These are phyloP conservation scores for Tilletiopsis washingtonensis DNA, from an alignment of 1,284 basidiomycete species.

Conservation along the genomic window DNA sequence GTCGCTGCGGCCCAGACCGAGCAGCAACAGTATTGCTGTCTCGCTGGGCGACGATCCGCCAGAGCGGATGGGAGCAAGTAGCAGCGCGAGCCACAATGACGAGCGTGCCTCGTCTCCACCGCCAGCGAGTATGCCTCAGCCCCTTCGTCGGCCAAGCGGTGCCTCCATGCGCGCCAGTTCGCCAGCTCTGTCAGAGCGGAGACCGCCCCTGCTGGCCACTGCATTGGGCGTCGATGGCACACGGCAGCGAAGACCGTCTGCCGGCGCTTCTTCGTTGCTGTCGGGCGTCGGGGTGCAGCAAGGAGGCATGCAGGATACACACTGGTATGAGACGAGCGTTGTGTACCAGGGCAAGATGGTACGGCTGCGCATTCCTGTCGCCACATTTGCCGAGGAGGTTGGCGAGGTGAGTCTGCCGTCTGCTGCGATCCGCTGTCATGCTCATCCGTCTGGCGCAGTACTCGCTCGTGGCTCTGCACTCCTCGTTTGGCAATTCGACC, in stretches of 20 bases:
- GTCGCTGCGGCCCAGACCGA: not conserved
- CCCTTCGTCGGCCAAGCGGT: not conserved
- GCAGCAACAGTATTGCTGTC: no score
- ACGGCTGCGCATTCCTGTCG: slow-evolving; percentile 30
- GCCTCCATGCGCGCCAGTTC: not conserved
- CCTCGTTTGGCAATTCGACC: slow-evolving; percentile 66
- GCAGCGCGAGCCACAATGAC: no score
- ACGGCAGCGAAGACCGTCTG: no score
- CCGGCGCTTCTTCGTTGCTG: no score
- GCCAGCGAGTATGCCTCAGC: no score
- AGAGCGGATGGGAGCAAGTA: no score
- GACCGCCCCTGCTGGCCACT: no score
- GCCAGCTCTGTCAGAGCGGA: not conserved
- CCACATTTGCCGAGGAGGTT: slow-evolving; percentile 66
- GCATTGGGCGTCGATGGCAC: no score
- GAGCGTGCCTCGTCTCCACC: not conserved
- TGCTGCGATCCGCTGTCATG: not conserved
- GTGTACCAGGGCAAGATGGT: slow-evolving; percentile 53
- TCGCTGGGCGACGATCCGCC: not conserved
- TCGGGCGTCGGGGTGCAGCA: no score
- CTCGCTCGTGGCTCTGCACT: slow-evolving; percentile 80
- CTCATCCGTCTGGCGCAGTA: slow-evolving; percentile 59
- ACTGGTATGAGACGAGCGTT: slow-evolving; percentile 79
- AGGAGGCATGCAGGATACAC: slow-evolving; percentile 67
- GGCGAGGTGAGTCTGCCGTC: slow-evolving; percentile 75